Evolutionary conservation across 345 rosid genomes (phyloP).

Genomic region (Laguncularia racemosa): DNA sequence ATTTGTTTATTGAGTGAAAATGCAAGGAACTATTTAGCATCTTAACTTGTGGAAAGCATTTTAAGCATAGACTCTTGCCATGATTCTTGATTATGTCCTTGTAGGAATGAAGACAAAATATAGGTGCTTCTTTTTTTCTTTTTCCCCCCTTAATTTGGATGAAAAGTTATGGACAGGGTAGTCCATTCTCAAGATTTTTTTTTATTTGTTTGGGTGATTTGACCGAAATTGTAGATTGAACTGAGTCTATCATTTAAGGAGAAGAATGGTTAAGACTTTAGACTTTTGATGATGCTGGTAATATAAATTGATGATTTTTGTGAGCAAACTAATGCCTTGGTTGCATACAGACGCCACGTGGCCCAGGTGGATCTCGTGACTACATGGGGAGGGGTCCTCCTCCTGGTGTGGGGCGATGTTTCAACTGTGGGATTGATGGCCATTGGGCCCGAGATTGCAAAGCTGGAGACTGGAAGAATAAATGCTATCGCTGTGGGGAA

Average conservation of each 20-base stretch:
- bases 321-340: neutral
- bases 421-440: slow-evolving; percentile 95
- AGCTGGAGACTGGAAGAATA: slow-evolving; percentile 96
- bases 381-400: slow-evolving; percentile 85
- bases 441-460: slow-evolving; percentile 98
- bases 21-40: neutral
- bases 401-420: slow-evolving; percentile 95
- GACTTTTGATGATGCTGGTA: neutral
- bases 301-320: neutral
- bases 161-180: too few species aligned
- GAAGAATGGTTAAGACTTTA: too few species aligned
- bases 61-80: too few species aligned
- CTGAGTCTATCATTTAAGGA: too few species aligned
- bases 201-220: too few species aligned
- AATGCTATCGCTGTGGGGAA: slow-evolving; percentile 95
- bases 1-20: neutral
- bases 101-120: too few species aligned
- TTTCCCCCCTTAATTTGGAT: too few species aligned
- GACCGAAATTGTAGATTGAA: too few species aligned
- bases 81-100: too few species aligned
- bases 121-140: too few species aligned
- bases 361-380: slow-evolving; percentile 69
- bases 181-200: too few species aligned
- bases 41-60: too few species aligned
- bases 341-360: slow-evolving; percentile 68